Evolutionary conservation across 2,329 filamentous ascomycete genomes (phyloP).

Genomic region (Claviceps purpurea): DNA sequence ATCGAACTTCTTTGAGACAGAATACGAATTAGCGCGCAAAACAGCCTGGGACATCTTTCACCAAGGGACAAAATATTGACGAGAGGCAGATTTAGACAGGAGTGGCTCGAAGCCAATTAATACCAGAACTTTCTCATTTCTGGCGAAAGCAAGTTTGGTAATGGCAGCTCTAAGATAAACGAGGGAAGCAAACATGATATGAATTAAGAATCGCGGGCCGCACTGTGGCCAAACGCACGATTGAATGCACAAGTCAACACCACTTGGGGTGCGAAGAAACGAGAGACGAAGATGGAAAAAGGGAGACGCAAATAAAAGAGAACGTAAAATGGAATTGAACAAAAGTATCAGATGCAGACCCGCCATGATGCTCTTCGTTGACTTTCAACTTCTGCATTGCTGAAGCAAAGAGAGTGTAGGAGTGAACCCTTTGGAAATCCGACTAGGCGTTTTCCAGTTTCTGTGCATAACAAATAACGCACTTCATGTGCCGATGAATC

Average conservation of each 20-base stretch:
- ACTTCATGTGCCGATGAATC: constrained; percentile 30
- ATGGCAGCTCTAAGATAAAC: not conserved
- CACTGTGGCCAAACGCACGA: not conserved
- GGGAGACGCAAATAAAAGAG: not conserved
- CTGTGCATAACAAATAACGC: constrained; percentile 29
- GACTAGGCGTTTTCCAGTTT: constrained; percentile 15
- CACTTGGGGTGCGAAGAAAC: not conserved
- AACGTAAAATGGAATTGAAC: not conserved
- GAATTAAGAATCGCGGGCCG: not conserved
- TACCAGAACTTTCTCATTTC: too few species aligned
- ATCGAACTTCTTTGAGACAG: too few species aligned
- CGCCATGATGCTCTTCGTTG: not conserved
- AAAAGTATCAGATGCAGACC: too few species aligned
- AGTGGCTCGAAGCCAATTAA: too few species aligned
- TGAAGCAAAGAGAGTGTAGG: too few species aligned
- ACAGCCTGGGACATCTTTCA: too few species aligned
- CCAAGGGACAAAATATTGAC: too few species aligned
- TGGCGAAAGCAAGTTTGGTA: not conserved
- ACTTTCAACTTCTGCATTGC: too few species aligned
- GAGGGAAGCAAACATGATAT: not conserved
- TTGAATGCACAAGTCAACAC: not conserved
- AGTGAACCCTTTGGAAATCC: not conserved
- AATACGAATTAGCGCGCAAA: too few species aligned
- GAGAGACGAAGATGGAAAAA: not conserved
- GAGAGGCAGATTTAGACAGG: too few species aligned